Evolutionary conservation across 2,329 filamentous ascomycete species (phyloP), one percentile per base, ranked within the genome.

Genomic region (Cercospora sp.): DNA sequence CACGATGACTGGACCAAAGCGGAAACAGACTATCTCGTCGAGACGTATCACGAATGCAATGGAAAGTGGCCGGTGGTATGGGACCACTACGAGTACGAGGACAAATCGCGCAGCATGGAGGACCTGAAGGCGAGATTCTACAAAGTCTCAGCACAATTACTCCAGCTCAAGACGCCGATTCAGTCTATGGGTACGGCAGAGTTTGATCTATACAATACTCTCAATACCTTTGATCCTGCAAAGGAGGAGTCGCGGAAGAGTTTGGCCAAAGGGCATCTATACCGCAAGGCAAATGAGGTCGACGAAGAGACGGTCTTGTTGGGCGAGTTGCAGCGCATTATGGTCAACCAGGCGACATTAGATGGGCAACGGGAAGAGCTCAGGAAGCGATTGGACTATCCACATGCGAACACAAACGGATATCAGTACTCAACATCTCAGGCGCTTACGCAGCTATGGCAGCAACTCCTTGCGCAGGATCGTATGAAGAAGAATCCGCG

Each of bases 71-170:
- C 94, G 3, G 80, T 98, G 16, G 92, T 99, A 69, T 92, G 90
- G 84, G 95, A 99, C 79, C 91, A 94, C 67, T 99, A 97, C 82
- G 1, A 74, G 74, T 28, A 53, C 37, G 65, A 63, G 24, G 66
- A 67, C 69, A 73, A 65, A 13, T 66, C 72, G 37, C 88, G 95
- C 51, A 89, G 88, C 1, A 89, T 97, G 84, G 95, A 99, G 79
- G 93, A 97, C 69, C 83, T 99, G 69, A 99, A 99, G 80, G 87
- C 90, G 16, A 88, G 95, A 63, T 98, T 97, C 81, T 99, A 98
- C 80, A 88, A 90, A 65, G 88, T 98, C 40, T 92, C 91, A 1
- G 90, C 91, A 8, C 91, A 89, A 75, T 90, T 95, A 84, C 91
- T 97, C 84, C 89, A 90, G 1, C 82, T 92, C 6, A 87, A 92